Evolutionary conservation across 768 basidiomycete species (phyloP), one percentile per base, ranked within the genome.

Genomic region (Boletus eberwhitei): DNA sequence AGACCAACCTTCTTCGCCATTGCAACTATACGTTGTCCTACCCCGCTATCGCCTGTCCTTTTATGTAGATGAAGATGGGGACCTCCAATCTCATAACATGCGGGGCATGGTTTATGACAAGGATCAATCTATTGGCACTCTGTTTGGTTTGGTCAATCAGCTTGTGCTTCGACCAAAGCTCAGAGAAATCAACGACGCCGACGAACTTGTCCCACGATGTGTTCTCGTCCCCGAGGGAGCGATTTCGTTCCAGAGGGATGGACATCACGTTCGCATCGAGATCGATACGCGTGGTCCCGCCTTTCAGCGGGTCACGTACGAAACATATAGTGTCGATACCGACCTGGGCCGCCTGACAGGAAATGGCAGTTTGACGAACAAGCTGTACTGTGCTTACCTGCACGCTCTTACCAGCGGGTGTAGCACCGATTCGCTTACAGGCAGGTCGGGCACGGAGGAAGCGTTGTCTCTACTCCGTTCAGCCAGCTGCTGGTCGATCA

Each of bases 391-490:
- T 46, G 66, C 72, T 3, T 77, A 78, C 50, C 65, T 82, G 17
- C 81, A 82, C 44, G 75, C 77, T n/a, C 53, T 79, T 2, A 79
- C 73, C 1, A 74, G 74, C 19, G 71, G 74, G 43, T 71, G 71
- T 43, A 59, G 75, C 14, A 65, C 71, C 14, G 80, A 82, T 62
- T 77, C 77, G 5, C 64, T 82, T 17, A 77, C 74, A 1, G 59
- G 60, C 17, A 73, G 73, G 9, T 76, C 74, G 0, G 80, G 80
- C 6, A 73, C 74, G 1, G 73, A 77, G 41, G 72, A 79, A 45
- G 79, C 79, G 1, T 59, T 80, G 19, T 58, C 65, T 45, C 59
- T 74, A 42, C 63, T 82, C 29, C 55, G 55, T 13, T 77, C 76
- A 0, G 73, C 75, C 8, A 54, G 65, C 9, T 74, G 65, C 36